Conservation (phyloP, 768 basidiomycete genomes). For the Paxillus involutus region DNA sequence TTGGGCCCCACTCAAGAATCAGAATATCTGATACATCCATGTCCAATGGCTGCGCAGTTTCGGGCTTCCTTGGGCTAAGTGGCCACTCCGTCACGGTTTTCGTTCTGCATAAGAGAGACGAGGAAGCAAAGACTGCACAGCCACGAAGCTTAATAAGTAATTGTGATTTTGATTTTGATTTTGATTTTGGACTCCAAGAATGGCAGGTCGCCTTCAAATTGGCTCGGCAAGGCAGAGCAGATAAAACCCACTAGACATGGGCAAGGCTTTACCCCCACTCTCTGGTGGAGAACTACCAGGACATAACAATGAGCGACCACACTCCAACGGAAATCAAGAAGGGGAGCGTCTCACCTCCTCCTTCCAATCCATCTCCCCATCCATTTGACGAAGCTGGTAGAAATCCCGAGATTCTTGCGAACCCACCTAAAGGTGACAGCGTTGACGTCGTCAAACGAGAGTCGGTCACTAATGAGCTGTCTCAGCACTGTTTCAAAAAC, state of each 20-base stretch:
- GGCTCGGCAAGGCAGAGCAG: not conserved
- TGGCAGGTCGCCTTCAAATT: not conserved
- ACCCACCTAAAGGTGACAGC: not conserved
- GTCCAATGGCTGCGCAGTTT: no score
- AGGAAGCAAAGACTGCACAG: no score
- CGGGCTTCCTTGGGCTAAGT: no score
- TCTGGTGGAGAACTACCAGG: not conserved
- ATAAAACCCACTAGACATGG: not conserved
- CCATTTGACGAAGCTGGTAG: not conserved
- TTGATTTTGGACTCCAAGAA: not conserved
- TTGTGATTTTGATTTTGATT: not conserved
- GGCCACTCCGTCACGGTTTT: no score
- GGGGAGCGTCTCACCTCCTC: not conserved
- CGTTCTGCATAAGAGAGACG: no score
- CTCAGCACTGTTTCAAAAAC: constrained; percentile 38
- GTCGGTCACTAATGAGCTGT: not conserved
- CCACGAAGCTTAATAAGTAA: no score
- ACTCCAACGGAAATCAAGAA: not conserved
- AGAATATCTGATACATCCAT: no score
- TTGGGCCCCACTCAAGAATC: no score
- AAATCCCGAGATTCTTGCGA: constrained; percentile 4
- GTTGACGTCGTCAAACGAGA: not conserved
- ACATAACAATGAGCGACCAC: not conserved
- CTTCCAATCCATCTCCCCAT: not conserved
- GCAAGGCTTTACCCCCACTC: not conserved